Evolutionary conservation across 108 stramenopile genomes (phyloP).

Genomic region (Licmophora abbreviata): DNA sequence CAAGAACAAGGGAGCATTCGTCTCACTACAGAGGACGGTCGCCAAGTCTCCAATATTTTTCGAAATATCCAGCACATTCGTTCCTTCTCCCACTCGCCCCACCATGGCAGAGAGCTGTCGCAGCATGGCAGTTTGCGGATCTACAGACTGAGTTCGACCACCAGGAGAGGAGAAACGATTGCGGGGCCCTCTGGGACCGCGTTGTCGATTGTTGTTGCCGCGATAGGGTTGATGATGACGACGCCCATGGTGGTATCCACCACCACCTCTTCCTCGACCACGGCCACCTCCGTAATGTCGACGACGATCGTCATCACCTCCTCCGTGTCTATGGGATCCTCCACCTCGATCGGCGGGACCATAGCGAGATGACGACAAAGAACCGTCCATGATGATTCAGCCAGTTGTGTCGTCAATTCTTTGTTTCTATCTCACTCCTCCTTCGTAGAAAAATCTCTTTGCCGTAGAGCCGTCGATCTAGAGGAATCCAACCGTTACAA

Average conservation of each 20-base stretch:
- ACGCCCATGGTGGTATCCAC: slow-evolving; percentile 12
- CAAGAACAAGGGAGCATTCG: slow-evolving; percentile 40
- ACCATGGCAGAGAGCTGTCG: slow-evolving; percentile 61
- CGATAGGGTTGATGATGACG: slow-evolving; percentile 21
- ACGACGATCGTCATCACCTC: slow-evolving; percentile 22
- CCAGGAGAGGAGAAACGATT: slow-evolving; percentile 49
- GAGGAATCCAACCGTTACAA: too few species aligned
- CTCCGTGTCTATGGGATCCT: slow-evolving; percentile 10
- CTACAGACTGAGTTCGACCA: slow-evolving; percentile 21
- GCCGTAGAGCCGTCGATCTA: too few species aligned
- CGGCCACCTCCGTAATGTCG: slow-evolving; percentile 17
- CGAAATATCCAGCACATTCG: slow-evolving; percentile 23
- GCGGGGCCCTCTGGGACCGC: slow-evolving; percentile 25
- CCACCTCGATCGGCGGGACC: slow-evolving; percentile 12
- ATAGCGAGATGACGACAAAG: slow-evolving; percentile 4
- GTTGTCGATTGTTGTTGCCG: slow-evolving; percentile 7
- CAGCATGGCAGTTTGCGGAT: slow-evolving; percentile 45
- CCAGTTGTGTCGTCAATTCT: too few species aligned
- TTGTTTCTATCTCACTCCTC: too few species aligned
- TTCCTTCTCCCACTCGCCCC: slow-evolving; percentile 49
- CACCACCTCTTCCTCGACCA: slow-evolving; percentile 3
- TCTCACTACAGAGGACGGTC: slow-evolving; percentile 39
- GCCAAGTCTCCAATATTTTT: slow-evolving; percentile 58
- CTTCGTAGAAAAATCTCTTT: too few species aligned
- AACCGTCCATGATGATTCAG: slow-evolving; percentile 15